Evolutionary conservation across 1,284 basidiomycete genomes (phyloP), one percentile per base, ranked within the genome.

Genomic region (Peniophora sp.): DNA sequence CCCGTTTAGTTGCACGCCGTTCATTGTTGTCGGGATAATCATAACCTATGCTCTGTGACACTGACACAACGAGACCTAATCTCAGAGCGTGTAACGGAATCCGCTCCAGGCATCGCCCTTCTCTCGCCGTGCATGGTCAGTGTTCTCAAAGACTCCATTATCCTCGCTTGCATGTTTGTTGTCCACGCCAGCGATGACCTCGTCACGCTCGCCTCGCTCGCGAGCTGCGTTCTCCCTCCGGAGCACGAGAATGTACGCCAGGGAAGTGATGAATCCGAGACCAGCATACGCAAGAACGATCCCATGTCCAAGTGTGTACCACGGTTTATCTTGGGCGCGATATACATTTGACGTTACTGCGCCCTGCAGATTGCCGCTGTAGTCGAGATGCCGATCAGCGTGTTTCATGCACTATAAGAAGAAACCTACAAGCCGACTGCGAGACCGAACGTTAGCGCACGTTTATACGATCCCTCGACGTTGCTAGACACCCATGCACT

Each of bases 291-390:
- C 75, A 49, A 86, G 68, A 34, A 88, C 80, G 27, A 89, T 70
- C 14, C 74, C 78, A 52, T 80, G 76, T 47, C 86, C 88, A 32
- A 88, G 68, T 9, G 74, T 72, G 60, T 83, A 90, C 78, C 81
- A 85, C 1, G 88, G 87, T 52, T 69, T 68, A 60, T 88, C 83
- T 42, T 64, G 66, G 1, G 76, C 75, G 32, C 84, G 81, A 62
- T 89, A 88, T 79, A 84, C 74, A 61, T 86, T 86, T 24, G 83
- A 83, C 54, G 78, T 79, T 20, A 86, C 79, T n/a, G 83, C 83
- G 9, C 85, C 83, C 58, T 85, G 85, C 34, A 85, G 64, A 58
- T 85, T 85, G 14, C 82, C 83, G 58, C 81, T 81, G 52, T 32
- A 39, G 24, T 27, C 11, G 17, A 10, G 24, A 15, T 36, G 27